Conservation (phyloP, 345 rosid genomes). For the Lepidium didymum region DNA sequence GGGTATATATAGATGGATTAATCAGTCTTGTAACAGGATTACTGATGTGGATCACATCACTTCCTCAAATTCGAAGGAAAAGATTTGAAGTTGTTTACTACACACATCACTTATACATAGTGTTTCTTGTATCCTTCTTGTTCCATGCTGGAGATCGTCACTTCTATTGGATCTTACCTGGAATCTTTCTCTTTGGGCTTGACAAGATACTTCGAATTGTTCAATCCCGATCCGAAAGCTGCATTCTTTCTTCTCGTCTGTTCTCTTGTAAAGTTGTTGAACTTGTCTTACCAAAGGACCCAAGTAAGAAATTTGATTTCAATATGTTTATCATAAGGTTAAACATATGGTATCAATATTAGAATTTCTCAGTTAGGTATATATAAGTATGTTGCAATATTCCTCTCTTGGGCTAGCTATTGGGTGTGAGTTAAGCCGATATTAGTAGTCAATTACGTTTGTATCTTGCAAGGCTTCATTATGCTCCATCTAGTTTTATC, state of each 20-base stretch:
- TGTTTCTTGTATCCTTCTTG: constrained; percentile 65
- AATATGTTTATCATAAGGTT: neutral
- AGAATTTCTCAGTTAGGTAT: too few relatives aligned
- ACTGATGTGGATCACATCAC: constrained; percentile 75
- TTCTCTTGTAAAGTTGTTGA: constrained; percentile 55
- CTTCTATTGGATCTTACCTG: constrained; percentile 62
- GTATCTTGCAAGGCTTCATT: constrained; percentile 49
- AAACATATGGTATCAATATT: too few relatives aligned
- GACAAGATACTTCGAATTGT: constrained; percentile 65
- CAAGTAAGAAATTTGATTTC: constrained; percentile 36
- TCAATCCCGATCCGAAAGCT: constrained; percentile 55
- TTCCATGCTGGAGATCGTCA: constrained; percentile 88
- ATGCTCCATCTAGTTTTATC: constrained; percentile 56
- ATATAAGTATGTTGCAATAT: too few relatives aligned
- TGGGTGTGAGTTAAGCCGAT: too few relatives aligned
- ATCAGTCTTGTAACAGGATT: constrained; percentile 51
- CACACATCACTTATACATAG: constrained; percentile 64
- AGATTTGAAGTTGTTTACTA: constrained; percentile 69
- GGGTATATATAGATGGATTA: constrained; percentile 74
- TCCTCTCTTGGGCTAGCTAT: too few relatives aligned
- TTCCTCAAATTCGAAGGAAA: constrained; percentile 73
- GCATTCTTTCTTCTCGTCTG: constrained; percentile 46
- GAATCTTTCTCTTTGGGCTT: constrained; percentile 66
- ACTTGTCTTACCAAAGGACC: constrained; percentile 62
- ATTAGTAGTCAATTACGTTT: too few relatives aligned